phyloP scores from a whole-genome alignment of 1,284 basidiomycete genomes.

The Earliella scabrosa region DNA sequence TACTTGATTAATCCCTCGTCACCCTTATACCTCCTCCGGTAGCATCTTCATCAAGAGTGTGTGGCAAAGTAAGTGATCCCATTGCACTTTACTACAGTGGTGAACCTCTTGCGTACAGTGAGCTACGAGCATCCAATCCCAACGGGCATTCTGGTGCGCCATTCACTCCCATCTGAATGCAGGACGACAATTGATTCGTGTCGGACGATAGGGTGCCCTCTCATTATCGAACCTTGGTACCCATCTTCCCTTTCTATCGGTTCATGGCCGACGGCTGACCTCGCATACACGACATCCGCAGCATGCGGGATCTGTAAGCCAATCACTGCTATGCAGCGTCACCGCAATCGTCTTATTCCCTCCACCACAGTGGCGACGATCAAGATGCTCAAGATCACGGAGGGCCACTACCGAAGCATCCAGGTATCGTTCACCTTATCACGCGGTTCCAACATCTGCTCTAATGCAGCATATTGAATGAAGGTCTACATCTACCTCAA shows the following conservation, averaged over 20 bases:
- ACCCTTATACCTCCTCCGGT: too few relatives aligned
- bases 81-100: neutral
- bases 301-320: too few relatives aligned
- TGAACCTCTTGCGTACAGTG: slow-evolving; percentile 9
- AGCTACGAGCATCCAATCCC: slow-evolving; percentile 22
- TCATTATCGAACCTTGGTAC: slow-evolving; percentile 24
- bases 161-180: neutral
- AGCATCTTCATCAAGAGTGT: slow-evolving; percentile 27
- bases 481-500: slow-evolving; percentile 13
- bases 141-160: slow-evolving; percentile 19
- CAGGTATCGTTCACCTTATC: neutral
- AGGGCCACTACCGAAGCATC: neutral
- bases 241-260: too few relatives aligned
- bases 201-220: slow-evolving; percentile 21
- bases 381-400: slow-evolving; percentile 4
- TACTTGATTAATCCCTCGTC: neutral
- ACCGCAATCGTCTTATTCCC: neutral
- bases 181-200: too few relatives aligned
- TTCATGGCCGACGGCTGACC: too few relatives aligned
- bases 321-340: too few relatives aligned
- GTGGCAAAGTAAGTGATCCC: slow-evolving; percentile 20
- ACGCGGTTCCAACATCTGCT: neutral
- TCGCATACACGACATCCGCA: too few relatives aligned
- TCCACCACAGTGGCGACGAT: slow-evolving; percentile 1
- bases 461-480: too few relatives aligned